phyloP scores from a whole-genome alignment of 129 eudicot species.

The Ambrosia artemisiifolia region DNA sequence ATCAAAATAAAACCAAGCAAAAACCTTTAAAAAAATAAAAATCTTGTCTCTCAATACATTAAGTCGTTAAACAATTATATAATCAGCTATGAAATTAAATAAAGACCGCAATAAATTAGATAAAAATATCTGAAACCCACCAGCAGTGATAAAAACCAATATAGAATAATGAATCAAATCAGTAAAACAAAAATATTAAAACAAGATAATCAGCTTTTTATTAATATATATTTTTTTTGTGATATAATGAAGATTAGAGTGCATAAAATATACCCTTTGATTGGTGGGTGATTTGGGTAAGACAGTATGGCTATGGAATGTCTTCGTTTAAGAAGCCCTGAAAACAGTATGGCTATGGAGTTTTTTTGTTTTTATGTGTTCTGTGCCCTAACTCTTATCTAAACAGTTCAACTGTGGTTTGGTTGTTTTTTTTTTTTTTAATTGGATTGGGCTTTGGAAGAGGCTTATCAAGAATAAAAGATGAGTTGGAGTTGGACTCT shows the following conservation, averaged over 20 bases:
- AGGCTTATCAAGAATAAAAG: not conserved
- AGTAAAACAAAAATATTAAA: not conserved
- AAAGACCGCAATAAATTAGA: too few species aligned
- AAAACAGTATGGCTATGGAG: constrained; percentile 36
- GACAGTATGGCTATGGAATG: constrained; percentile 46
- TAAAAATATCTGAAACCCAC: too few species aligned
- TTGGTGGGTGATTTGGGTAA: constrained; percentile 25
- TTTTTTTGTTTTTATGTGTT: constrained; percentile 33
- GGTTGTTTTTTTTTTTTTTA: not conserved
- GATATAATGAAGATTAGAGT: constrained; percentile 6
- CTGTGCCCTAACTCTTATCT: constrained; percentile 45
- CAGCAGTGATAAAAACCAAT: not conserved
- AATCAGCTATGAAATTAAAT: too few species aligned
- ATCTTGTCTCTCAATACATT: too few species aligned
- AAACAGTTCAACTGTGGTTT: constrained; percentile 22
- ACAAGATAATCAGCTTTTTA: not conserved
- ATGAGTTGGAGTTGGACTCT: not conserved
- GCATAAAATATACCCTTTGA: constrained; percentile 10
- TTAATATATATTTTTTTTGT: not conserved
- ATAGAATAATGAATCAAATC: constrained; percentile 4
- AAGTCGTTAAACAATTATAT: too few species aligned
- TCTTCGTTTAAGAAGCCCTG: constrained; percentile 71
- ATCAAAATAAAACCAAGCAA: not conserved
- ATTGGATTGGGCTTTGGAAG: constrained; percentile 13
- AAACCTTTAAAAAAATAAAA: not conserved